Evolutionary conservation across 257 asterid species (phyloP).

Genomic region (Sherardia arvensis): DNA sequence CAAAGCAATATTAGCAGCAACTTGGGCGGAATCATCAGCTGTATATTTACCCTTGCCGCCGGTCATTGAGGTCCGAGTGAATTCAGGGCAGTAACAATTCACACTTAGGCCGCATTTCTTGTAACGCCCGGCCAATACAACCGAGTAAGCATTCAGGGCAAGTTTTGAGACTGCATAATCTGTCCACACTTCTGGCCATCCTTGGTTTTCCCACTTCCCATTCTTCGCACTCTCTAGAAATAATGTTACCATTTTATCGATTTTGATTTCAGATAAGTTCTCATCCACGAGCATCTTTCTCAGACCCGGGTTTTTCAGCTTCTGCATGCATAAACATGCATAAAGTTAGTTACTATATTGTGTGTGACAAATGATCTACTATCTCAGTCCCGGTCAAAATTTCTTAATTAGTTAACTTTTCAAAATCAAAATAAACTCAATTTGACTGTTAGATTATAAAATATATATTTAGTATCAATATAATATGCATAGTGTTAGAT

Average conservation of each 20-base stretch:
- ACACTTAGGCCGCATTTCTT: slow-evolving; percentile 29
- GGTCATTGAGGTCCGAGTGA: slow-evolving; percentile 74
- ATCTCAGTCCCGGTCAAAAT: too few relatives aligned
- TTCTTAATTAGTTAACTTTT: too few relatives aligned
- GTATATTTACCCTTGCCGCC: slow-evolving; percentile 52
- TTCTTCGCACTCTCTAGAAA: slow-evolving; percentile 47
- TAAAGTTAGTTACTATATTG: too few relatives aligned
- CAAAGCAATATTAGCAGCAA: slow-evolving; percentile 32
- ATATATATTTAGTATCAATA: too few relatives aligned
- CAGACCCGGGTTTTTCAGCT: slow-evolving; percentile 38
- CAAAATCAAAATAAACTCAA: too few relatives aligned
- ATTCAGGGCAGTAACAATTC: slow-evolving; percentile 76
- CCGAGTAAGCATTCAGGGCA: slow-evolving; percentile 58
- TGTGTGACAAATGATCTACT: too few relatives aligned
- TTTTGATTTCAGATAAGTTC: slow-evolving; percentile 30
- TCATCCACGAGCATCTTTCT: slow-evolving; percentile 40
- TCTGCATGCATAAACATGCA: slow-evolving; percentile 51
- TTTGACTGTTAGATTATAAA: too few relatives aligned
- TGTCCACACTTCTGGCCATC: slow-evolving; percentile 81
- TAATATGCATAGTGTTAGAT: too few relatives aligned
- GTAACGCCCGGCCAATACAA: slow-evolving; percentile 41
- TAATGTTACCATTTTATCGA: slow-evolving; percentile 34
- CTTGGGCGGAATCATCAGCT: slow-evolving; percentile 35
- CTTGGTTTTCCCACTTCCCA: slow-evolving; percentile 48
- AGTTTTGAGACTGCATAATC: slow-evolving; percentile 75